A percentile compares a stretch with the other conserved stretches of the same genome.
Conservation (phyloP, 2,329 filamentous ascomycete species). For the Tolypocladium guangdongense region DNA sequence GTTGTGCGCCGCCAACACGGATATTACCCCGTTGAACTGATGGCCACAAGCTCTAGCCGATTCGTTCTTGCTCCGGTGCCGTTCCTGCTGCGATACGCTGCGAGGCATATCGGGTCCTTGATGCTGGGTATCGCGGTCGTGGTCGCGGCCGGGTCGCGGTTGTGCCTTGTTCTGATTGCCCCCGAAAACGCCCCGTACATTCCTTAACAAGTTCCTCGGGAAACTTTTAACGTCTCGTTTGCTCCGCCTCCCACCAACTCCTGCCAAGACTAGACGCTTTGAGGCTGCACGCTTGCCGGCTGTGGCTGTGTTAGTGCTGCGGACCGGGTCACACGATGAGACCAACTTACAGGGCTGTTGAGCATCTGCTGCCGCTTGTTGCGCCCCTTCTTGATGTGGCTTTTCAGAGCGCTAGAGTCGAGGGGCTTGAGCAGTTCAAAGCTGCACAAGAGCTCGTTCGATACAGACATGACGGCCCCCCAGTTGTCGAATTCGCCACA, state of each 20-base stretch:
- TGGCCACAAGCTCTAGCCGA: conserved; percentile 7
- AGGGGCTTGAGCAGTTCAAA: conserved; percentile 95
- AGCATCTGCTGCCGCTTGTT: conserved; percentile 92
- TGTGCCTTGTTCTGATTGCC: not conserved
- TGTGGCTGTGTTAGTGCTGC: conserved; percentile 13
- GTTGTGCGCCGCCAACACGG: conserved; percentile 9
- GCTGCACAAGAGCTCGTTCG: conserved; percentile 83
- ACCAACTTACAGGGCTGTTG: conserved; percentile 76
- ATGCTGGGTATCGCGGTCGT: not conserved
- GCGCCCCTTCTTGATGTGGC: conserved; percentile 95
- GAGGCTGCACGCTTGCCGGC: conserved; percentile 45
- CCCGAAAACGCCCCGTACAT: conserved; percentile 1
- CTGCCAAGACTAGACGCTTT: conserved; percentile 35
- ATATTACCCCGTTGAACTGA: conserved; percentile 18
- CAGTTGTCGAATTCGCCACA: conserved; percentile 99
- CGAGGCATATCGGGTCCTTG: not conserved
- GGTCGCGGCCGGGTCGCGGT: not conserved
- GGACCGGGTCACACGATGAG: not conserved
- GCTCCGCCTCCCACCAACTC: not conserved
- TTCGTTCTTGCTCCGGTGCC: not conserved
- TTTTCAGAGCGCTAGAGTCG: conserved; percentile 92
- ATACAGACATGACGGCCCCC: conserved; percentile 98
- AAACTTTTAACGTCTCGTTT: not conserved
- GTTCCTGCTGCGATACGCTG: not conserved
- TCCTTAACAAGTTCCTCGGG: not conserved